These are phyloP conservation scores for Colletotrichum theobromicola DNA, from an alignment of 2,329 filamentous ascomycete species.

Conservation along the genomic window DNA sequence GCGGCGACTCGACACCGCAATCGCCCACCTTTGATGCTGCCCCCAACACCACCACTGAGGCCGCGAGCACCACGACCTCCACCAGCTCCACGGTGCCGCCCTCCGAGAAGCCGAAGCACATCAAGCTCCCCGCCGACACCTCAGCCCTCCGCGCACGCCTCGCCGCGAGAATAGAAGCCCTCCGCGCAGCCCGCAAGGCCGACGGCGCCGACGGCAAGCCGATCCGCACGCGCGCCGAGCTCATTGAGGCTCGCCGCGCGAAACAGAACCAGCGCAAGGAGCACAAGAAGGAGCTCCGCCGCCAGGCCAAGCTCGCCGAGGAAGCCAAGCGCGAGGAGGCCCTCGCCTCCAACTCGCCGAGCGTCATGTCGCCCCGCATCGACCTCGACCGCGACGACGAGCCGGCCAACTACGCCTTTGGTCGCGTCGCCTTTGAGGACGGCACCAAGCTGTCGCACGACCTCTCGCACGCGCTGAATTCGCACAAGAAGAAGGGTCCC, in stretches of 20 bases:
- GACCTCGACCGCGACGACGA: conserved; percentile 46
- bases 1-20: conserved; percentile 45
- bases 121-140: conserved; percentile 73
- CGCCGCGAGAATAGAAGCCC: conserved; percentile 80
- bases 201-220: conserved; percentile 82
- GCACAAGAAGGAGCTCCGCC: conserved; percentile 85
- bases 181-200: conserved; percentile 86
- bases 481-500: conserved; percentile 76
- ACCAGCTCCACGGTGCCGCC: conserved; percentile 69
- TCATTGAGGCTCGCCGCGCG: conserved; percentile 86
- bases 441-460: conserved; percentile 80
- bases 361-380: conserved; percentile 61
- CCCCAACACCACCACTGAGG: conserved; percentile 42
- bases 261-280: conserved; percentile 88
- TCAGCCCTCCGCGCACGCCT: conserved; percentile 80
- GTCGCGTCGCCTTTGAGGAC: conserved; percentile 88
- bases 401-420: conserved; percentile 77
- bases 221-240: conserved; percentile 85
- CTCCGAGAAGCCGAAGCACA: conserved; percentile 67
- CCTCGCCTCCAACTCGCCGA: conserved; percentile 66
- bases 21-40: conserved; percentile 68
- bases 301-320: conserved; percentile 81
- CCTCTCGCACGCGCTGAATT: conserved; percentile 61
- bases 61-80: conserved; percentile 69
- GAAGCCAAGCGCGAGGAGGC: conserved; percentile 69